Base-by-base conservation (phyloP, 257 asterid genomes). In the Solanum okadae region DNA sequence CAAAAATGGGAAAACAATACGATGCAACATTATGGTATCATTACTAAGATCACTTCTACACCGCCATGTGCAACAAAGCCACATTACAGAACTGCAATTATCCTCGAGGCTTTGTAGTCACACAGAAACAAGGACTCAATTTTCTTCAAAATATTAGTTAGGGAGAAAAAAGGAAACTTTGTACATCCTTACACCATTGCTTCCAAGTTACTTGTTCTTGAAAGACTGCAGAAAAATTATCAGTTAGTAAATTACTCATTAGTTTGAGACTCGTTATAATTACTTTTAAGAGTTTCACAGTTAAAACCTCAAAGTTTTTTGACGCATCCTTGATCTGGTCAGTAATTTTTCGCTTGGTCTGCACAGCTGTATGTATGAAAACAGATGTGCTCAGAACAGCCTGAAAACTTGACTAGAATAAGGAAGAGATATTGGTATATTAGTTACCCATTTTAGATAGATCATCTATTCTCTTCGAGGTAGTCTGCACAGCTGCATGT, bases 271-370 rank as follows among this genome's bases (percentile, higher is more conserved):
- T 2, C 3, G 18, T 1, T 79, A 79, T 15, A 79, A 15, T 44
- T 44, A 44, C n/a, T 14, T 44, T 14, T 27, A 75, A 59, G 87
- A 88, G 44, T 42, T 79, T 16, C 38, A 44, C 38, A 79, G 65
- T 79, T 44, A 79, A 79, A 89, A 92, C 97, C 92, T 91, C 96
- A 31, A 92, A 68, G 56, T 87, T 90, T 92, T 92, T 92, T 5
- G 94, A 86, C 3, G 79, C 88, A 75, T 94, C 95, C 92, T 95
- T 93, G 87, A 94, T 27, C 88, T 92, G 94, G 86, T 95, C 96
- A 16, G 93, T 89, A 76, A 96, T 49, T 75, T 92, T 93, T 83
- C 91, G 93, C 90, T 91, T 93, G 93, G 92, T 91, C 89, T 93
- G 89, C 8, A 90, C 92, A 92, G 98, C 98, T 96, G 94, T 91